Evolutionary conservation across 371 early-diverging fungal genomes (phyloP).

Genomic region (Thermomucor indicae-seudaticae): DNA sequence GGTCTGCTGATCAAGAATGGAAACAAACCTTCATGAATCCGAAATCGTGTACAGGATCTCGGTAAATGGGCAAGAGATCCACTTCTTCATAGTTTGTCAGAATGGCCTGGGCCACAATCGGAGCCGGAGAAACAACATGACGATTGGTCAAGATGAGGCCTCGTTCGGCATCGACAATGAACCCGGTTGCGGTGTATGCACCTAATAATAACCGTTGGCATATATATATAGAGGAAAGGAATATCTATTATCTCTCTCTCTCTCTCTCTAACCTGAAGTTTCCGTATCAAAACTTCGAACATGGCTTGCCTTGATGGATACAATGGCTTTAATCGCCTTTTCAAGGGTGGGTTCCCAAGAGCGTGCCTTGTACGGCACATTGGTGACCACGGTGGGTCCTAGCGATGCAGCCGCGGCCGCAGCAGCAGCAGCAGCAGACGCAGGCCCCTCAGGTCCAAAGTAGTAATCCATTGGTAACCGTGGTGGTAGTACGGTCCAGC

Average conservation of each 20-base stretch:
- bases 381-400: constrained; percentile 1
- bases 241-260: not conserved
- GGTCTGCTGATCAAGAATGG: no score
- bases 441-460: constrained; percentile 5
- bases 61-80: constrained; percentile 73
- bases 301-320: constrained; percentile 81
- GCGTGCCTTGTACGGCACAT: constrained; percentile 34
- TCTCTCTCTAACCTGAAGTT: constrained; percentile 56
- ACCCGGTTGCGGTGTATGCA: constrained; percentile 80
- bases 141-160: constrained; percentile 88
- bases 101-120: constrained; percentile 77
- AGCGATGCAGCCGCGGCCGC: not conserved
- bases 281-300: constrained; percentile 90
- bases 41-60: constrained; percentile 88
- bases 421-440: not conserved
- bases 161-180: constrained; percentile 79
- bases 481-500: constrained; percentile 19
- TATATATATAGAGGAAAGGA: constrained; percentile 2
- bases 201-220: constrained; percentile 14
- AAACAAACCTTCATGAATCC: constrained; percentile 66
- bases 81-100: constrained; percentile 88
- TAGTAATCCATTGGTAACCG: constrained; percentile 28
- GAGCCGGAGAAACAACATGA: constrained; percentile 85
- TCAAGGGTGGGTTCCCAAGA: constrained; percentile 78
- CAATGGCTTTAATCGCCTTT: constrained; percentile 72